Base-by-base conservation (phyloP, 176 grass and related monocot species). In the Oryza glaberrima region DNA sequence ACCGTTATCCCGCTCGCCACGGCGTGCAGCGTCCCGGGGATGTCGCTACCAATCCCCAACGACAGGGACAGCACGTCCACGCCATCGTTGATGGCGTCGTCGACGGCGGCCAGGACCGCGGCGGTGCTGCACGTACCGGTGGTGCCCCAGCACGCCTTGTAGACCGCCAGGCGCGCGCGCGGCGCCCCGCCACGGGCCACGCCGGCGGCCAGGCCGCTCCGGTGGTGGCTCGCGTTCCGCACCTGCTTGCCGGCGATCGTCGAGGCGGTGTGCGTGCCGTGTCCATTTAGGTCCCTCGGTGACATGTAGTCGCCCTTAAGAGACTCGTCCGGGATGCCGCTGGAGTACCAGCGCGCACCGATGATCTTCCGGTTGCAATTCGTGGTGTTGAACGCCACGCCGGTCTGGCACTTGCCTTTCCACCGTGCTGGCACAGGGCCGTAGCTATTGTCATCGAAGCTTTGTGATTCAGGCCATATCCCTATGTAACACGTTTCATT, bases 381-480 rank as follows among this genome's bases (percentile, higher is more conserved):
- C 2, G 41, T 43, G 1, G 41, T 3, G 23, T 52, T 74, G 58
- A 86, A 92, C 9, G 7, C 64, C 0, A 9, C 3, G 1, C 93
- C 90, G 4, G 28, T 47, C 58, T 91, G 80, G 25, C 94, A 95
- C 36, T 2, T 25, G 1, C 93, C 93, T 20, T 17, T 92, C 93
- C 93, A 95, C 14, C 79, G 41, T 11, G 0, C 0, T 43, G 93
- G 90, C 3, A 77, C 25, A 2, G 88, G 88, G 4, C 88, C 76
- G 9, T 86, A 92, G 0, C 85, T 82, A 0, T 51, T 64, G 30
- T 90, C 88, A 0, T 82, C 34, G 2, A 95, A 95, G 72, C 88
- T 95, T 73, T 36, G 71, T 1, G 93, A 95, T 86, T 95, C 93
- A 8, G 93, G 93, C 90, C 94, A 93, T 56, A 93, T 89, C 17